Evolutionary conservation across 495 filamentous ascomycete species (phyloP), one percentile per base, ranked within the genome.

Genomic region (Penicillium cinerascens): DNA sequence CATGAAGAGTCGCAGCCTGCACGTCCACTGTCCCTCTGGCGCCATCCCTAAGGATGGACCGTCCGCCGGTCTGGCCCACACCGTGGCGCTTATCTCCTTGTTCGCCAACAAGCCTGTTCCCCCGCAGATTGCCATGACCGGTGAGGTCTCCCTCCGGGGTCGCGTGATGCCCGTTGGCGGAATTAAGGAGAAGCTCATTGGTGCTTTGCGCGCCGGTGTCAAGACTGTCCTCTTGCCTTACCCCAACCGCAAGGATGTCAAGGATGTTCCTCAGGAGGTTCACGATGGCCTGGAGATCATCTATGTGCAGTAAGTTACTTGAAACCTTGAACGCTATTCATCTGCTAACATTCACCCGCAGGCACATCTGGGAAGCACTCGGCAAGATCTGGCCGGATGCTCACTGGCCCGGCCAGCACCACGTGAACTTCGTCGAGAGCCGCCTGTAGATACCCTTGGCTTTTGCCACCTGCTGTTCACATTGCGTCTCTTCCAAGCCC

Each of bases 121-220:
- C 26, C 89, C 93, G 6, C 90, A 87, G 23, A 83, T 97, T 61
- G 93, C 93, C 41, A 99, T 99, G 93, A 99, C 93, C 20, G 95
- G 93, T 20, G 93, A 99, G 68, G 83, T 97, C 37, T 88, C 87
- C 55, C 80, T 99, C 27, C 80, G 95, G 15, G 93, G 93, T 11
- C 82, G 90, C 54, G 86, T 99, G 45, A 83, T 85, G 74, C 87
- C 90, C 9, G 92, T 95, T 49, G 93, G 93, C 18, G 93, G 95
- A 20, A 97, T 97, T 72, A 96, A 97, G 77, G 93, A 99, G 82
- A 99, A 99, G 68, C 76, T 97, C 25, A 97, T 99, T 64, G 93
- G 93, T 11, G 95, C 93, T 23, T 71, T 92, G 56, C 84, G 92
- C 54, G 95, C 93, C 17, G 93, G 93, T 21, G 93, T 99, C 45